These are phyloP conservation scores for Nitzschia palea DNA, from an alignment of 108 stramenopile genomes.

Conservation along the genomic window DNA sequence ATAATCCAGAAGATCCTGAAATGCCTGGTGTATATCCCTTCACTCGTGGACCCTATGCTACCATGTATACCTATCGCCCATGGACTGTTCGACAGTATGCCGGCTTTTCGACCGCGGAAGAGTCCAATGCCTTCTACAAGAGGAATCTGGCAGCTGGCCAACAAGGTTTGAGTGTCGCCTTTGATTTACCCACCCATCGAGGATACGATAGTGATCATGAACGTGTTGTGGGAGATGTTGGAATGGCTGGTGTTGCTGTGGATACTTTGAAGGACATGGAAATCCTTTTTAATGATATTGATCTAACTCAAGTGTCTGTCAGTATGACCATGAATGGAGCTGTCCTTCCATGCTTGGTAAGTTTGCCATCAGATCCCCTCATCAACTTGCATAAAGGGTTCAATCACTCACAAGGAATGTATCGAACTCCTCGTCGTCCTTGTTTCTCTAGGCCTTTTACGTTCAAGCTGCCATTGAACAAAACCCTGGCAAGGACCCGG, in stretches of 20 bases:
- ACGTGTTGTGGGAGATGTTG: slow-evolving; percentile 96
- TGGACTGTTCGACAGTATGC: slow-evolving; percentile 94
- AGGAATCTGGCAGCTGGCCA: slow-evolving; percentile 93
- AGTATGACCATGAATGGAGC: slow-evolving; percentile 99
- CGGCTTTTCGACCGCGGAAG: slow-evolving; percentile 97
- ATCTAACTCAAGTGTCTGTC: slow-evolving; percentile 92
- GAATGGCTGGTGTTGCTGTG: slow-evolving; percentile 99
- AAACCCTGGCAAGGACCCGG: slow-evolving; percentile 42
- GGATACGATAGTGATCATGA: slow-evolving; percentile 97
- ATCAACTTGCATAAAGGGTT: too few relatives aligned
- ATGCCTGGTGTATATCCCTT: slow-evolving; percentile 94
- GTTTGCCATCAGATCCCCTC: background rate
- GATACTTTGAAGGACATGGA: slow-evolving; percentile 96
- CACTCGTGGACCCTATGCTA: slow-evolving; percentile 97
- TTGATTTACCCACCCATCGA: slow-evolving; percentile 97
- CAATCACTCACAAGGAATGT: too few relatives aligned
- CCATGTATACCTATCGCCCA: slow-evolving; percentile 93
- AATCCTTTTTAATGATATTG: slow-evolving; percentile 95
- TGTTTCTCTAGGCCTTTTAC: slow-evolving; percentile 73
- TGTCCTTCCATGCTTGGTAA: slow-evolving; percentile 82
- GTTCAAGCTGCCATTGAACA: slow-evolving; percentile 90
- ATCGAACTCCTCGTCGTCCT: too few relatives aligned
- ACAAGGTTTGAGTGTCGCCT: slow-evolving; percentile 94
- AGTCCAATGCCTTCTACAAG: slow-evolving; percentile 92
- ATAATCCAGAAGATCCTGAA: slow-evolving; percentile 54